Percentiles rank a stretch among this genome's conserved stretches.
Conservation (phyloP, 768 basidiomycete genomes). For the Leucocoprinus sp. region DNA sequence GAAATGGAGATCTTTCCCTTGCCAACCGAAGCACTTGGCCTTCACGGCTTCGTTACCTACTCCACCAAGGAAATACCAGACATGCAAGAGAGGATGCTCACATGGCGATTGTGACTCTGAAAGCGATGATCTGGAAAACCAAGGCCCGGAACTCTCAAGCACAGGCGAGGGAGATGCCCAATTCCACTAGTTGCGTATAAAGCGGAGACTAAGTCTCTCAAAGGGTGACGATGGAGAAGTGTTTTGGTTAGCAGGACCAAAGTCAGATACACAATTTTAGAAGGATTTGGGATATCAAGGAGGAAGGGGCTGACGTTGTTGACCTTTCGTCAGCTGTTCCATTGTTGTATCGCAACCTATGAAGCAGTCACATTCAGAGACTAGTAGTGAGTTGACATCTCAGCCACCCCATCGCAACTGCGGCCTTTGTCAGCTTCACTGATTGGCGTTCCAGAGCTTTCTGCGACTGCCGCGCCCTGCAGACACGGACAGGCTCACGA, state of each 20-base stretch:
- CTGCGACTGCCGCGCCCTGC: slow-evolving; percentile 18
- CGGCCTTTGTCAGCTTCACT: slow-evolving; percentile 1
- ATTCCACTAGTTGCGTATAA: slow-evolving; percentile 27
- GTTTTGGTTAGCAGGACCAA: slow-evolving; percentile 36
- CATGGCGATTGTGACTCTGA: slow-evolving; percentile 39
- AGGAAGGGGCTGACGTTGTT: slow-evolving; percentile 7
- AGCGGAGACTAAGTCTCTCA: slow-evolving; percentile 25
- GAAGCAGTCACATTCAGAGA: slow-evolving; percentile 15
- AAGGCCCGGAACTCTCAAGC: slow-evolving; percentile 7
- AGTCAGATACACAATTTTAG: slow-evolving; percentile 14
- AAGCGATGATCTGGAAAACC: slow-evolving; percentile 22
- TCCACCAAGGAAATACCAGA: slow-evolving; percentile 52
- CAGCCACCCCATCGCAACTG: slow-evolving; percentile 49
- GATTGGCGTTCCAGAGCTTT: slow-evolving; percentile 3
- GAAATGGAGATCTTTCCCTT: slow-evolving; percentile 12
- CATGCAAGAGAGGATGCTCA: slow-evolving; percentile 35
- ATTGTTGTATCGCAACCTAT: slow-evolving; percentile 26
- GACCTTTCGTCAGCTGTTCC: slow-evolving; percentile 19
- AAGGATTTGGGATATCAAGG: slow-evolving; percentile 11
- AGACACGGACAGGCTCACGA: slow-evolving; percentile 18
- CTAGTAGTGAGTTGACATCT: slow-evolving; percentile 40
- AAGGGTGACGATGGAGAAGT: slow-evolving; percentile 40
- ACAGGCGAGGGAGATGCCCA: slow-evolving; percentile 28
- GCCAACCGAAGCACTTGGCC: slow-evolving; percentile 48
- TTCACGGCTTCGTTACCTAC: slow-evolving; percentile 61